Percentiles rank a stretch among this genome's conserved stretches.
Conservation (phyloP, 257 asterid genomes). For the Fraxinus quadrangulata region DNA sequence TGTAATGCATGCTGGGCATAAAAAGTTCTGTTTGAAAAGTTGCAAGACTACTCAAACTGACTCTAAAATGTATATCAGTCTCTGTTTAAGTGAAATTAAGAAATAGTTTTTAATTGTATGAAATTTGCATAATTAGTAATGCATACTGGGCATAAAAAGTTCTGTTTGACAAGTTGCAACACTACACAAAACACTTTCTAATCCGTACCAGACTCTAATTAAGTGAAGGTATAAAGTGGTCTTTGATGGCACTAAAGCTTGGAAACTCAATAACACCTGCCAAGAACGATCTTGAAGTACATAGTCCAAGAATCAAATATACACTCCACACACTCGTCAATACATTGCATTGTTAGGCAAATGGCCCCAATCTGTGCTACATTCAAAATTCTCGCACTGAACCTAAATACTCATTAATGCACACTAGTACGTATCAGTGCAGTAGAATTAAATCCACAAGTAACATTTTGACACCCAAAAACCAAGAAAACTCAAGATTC, state of each 20-base stretch:
- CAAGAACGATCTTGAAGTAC: background rate
- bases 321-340: background rate
- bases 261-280: background rate
- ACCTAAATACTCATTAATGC: background rate
- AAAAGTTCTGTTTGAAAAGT: background rate
- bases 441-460: background rate
- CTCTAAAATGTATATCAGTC: background rate
- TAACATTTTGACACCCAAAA: constrained; percentile 1
- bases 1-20: background rate
- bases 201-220: background rate
- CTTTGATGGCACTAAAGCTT: background rate
- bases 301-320: background rate
- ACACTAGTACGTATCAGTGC: background rate
- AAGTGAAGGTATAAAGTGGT: background rate
- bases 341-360: background rate
- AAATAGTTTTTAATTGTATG: too few species aligned
- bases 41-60: background rate
- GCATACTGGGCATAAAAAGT: background rate
- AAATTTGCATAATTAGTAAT: background rate
- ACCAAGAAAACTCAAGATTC: constrained; percentile 6
- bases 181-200: background rate
- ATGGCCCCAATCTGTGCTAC: background rate
- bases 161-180: background rate
- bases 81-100: background rate
- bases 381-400: background rate